Base-by-base conservation (phyloP, 2,329 filamentous ascomycete species). In the Aspergillus quadricinctus region DNA sequence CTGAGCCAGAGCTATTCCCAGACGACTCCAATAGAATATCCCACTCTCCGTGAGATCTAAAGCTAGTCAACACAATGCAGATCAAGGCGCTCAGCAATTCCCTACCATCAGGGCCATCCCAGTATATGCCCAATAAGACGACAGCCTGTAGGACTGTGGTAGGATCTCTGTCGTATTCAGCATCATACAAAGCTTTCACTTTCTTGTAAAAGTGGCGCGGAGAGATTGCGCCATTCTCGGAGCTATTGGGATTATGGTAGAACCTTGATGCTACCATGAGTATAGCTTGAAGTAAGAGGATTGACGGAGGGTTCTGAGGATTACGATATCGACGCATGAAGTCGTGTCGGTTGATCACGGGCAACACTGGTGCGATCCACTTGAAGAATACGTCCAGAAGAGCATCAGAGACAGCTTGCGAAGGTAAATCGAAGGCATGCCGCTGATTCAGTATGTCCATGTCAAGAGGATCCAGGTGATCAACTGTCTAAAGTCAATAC, bases 11-110 rank as follows among this genome's bases (percentile, higher is more conserved):
- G 56, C 58, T 49, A 56, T 60, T 23, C 58, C 58, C 4, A 60
- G 28, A n/a, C 56, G 53, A 40, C 58, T 60, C 58, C 58, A 60
- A 25, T 60, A 60, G 52, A 60, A 60, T 31, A 60, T 49, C 5
- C 58, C 58, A 49, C 37, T 58, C 46, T 60, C 58, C n/a, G 51
- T 55, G 29, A 60, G 56, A 29, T 60, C 58, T 60, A 53, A 35
- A 9, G 21, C 25, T 5, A 4, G 43, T 57, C 51, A 59, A 35
- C 37, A 55, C 29, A 27, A 21, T 48, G 29, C 50, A 23, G 9
- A 29, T 48, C 8, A 37, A 40, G 10, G 28, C 3, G 31, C 9
- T 14, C 9, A 17, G 27, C 48, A n/a, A n/a, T 35, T 19, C 52
- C 37, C 43, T 55, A 60, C 58, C 58, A 50, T 60, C 58, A 4